Evolutionary conservation across 108 stramenopile genomes (phyloP), one percentile per base, ranked within the genome.

Genomic region (Stephanodiscus triporus): DNA sequence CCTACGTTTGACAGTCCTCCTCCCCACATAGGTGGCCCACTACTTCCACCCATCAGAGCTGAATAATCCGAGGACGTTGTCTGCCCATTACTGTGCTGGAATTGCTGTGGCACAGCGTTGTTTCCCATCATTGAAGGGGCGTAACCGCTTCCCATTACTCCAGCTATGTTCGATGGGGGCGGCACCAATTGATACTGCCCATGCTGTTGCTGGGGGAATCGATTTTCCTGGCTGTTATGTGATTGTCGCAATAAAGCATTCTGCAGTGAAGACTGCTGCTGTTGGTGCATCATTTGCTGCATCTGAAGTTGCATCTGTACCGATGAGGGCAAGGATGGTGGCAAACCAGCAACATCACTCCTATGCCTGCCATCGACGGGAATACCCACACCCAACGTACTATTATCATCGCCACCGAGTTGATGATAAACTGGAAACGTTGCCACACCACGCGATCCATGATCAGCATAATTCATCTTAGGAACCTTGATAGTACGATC

Each of bases 401-500:
- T 30, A 38, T 24, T 47, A 0, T n/a, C 29, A 59, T 32, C 61
- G 17, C 23, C 20, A 62, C 20, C 43, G 38, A 14, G 6, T 36
- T 34, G 72, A 65, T 51, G 48, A 38, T 40, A 30, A 34, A 19
- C 19, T 45, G 61, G 67, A 42, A 67, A 22, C 11, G 63, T 53
- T 19, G 73, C 73, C 20, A 80, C 73, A 37, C 73, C 76, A 56
- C 85, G 88, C 48, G 75, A 64, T 17, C 87, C 89, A 51, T 81
- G 87, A 73, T 88, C 87, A 9, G 68, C 26, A 51, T 82, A 82
- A 27, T 76, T 55, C 19, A 66, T 76, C 73, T 88, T 90, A 19
- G 86, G 84, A 30, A 87, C 86, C 61, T 88, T 88, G 55, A 72
- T 70, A 22, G 77, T 70, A n/a, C 77, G 61, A 67, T 78, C 70